Base-by-base conservation (phyloP, 2,329 filamentous ascomycete genomes). In the Nemania sp. region DNA sequence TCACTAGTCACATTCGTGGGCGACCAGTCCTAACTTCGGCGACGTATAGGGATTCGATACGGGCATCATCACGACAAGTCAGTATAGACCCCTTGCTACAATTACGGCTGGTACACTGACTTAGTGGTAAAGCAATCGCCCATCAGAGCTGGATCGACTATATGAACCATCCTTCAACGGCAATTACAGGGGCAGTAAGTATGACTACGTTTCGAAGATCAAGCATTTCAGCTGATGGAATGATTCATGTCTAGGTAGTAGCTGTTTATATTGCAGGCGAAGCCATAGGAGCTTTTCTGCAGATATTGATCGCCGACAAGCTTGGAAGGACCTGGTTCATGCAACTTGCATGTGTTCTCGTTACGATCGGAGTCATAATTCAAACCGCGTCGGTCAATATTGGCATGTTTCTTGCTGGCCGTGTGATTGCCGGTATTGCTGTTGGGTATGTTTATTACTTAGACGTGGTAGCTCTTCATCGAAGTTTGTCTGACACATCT, bases 251-350 rank as follows among this genome's bases (percentile, higher is more conserved):
- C n/a, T n/a, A 58, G 70, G 80, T 83, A 2, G 80, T 82, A 3
- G 73, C 81, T 5, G 77, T 82, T 3, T 84, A 84, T 61, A 82
- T 84, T 54, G 81, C 81, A 5, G 82, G 82, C 23, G 81, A 85
- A 66, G 80, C 80, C 11, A 67, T 78, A 5, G 81, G 82, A 1
- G 79, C 81, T 14, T 55, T 82, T 6, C 70, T 70, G 1, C 81
- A 84, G 61, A 83, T 77, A 3, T 71, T 75, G 5, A 67, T 83
- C 15, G 81, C 75, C 7, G 81, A 85, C 59, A 74, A 67, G 64
- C 74, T 79, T 4, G 79, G 79, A 8, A 77, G 79, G 8, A 74
- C 81, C 37, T 74, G 77, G 1, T 81, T 82, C 61, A 80, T 81
- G 77, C 72, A 78, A 59, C 55, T 81, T 34, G 75, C 80, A 69